These are phyloP conservation scores for Rhododendron williamsianum DNA, from an alignment of 148 eudicot genomes.

Conservation along the genomic window DNA sequence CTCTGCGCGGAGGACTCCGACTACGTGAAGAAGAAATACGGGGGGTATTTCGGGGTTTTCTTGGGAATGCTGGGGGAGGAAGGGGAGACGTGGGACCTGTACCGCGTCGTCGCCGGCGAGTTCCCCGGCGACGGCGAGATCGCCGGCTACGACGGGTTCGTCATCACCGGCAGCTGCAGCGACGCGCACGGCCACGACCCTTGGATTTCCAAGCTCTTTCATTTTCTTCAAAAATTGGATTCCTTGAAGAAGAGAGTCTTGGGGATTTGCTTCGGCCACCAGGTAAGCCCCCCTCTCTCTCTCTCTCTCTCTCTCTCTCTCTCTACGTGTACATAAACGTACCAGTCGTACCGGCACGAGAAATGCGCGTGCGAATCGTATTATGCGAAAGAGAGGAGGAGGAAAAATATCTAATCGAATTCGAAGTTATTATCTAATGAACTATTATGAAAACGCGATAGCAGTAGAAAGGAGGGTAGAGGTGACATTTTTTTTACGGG, in stretches of 20 bases:
- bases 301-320: background rate
- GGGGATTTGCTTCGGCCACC: slow-evolving; percentile 97
- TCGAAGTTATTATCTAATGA: background rate
- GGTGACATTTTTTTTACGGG: background rate
- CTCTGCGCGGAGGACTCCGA: slow-evolving; percentile 83
- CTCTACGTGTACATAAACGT: no score
- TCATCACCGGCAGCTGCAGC: slow-evolving; percentile 85
- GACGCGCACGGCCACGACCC: slow-evolving; percentile 71
- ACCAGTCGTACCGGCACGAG: no score
- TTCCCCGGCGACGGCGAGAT: slow-evolving; percentile 58
- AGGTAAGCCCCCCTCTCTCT: slow-evolving; percentile 30
- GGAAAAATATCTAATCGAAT: no score
- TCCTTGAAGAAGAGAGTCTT: slow-evolving; percentile 67
- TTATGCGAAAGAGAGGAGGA: background rate
- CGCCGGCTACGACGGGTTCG: slow-evolving; percentile 64
- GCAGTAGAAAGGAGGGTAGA: background rate
- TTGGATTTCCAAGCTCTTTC: slow-evolving; percentile 61
- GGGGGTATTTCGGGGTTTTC: slow-evolving; percentile 84
- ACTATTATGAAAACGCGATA: no score
- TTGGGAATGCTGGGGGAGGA: slow-evolving; percentile 66
- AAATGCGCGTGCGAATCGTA: no score
- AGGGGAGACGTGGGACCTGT: slow-evolving; percentile 73
- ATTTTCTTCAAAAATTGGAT: slow-evolving; percentile 47
- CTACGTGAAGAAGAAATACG: slow-evolving; percentile 70
- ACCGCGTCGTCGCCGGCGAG: slow-evolving; percentile 44